Base-by-base conservation (phyloP, 2,329 filamentous ascomycete genomes). In the Shiraia sp. region DNA sequence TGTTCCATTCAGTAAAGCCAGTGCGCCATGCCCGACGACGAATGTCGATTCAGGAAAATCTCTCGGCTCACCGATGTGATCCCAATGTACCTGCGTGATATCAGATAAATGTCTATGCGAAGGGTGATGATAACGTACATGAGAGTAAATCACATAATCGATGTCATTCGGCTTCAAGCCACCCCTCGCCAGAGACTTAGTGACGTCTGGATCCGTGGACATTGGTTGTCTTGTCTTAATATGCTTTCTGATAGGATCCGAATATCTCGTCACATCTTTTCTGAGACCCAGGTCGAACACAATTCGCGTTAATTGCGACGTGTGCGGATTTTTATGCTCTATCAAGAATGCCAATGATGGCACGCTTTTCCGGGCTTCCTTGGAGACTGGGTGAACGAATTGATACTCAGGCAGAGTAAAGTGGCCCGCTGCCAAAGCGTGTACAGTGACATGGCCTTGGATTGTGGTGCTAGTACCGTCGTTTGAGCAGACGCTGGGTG, bases 211-310 rank as follows among this genome's bases (percentile, higher is more conserved):
- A 39, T 57, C 65, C 41, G 53, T 74, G 45, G 36, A 58, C 45
- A 68, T 57, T 1, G 78, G 78, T 32, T 73, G 68, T 24, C 79
- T 70, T 25, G 66, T 66, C 19, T 68, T 59, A 15, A 79, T 63
- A 44, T 81, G 78, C 15, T 66, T 67, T 42, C 75, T 75, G 36
- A 78, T 71, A 3, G 67, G 60, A 6, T 59, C 47, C 1, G 73
- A 64, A 55, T 82, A 82, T 35, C 65, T 62, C 12, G 57, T 57
- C 5, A 73, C 47, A 24, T 78, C 69, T 35, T 72, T 67, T 37
- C 78, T 74, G 22, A 81, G 55, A 1, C 79, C 79, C 0, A 82
- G 66, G 45, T 82, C 79, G 54, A 81, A 82, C 26, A 82, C 62
- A 5, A 81, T 69, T 38, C 56, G 67, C 48, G 63, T 66, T 1